phyloP scores from a whole-genome alignment of 768 basidiomycete genomes.

The Xanthoconium purpureum region DNA sequence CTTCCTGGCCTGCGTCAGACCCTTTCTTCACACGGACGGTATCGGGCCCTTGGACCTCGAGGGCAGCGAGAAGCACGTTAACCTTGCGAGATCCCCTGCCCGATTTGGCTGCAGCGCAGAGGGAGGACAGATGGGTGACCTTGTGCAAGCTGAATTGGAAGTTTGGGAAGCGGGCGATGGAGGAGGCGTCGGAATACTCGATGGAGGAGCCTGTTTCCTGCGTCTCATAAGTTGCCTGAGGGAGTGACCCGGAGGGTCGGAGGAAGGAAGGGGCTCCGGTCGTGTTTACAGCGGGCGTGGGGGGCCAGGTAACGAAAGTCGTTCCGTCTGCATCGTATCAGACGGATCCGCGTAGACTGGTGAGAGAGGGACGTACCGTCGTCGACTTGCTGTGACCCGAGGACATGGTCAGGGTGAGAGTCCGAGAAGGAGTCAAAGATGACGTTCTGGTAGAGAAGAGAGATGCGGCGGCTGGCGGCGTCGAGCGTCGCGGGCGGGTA shows the following conservation, averaged over 20 bases:
- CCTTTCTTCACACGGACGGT: conserved; percentile 66
- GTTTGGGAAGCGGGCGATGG: conserved; percentile 68
- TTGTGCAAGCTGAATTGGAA: conserved; percentile 71
- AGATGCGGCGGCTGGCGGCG: conserved; percentile 67
- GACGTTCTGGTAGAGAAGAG: conserved; percentile 64
- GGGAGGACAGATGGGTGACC: conserved; percentile 48
- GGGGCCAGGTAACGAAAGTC: conserved; percentile 58
- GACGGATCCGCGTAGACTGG: conserved; percentile 4
- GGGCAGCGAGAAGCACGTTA: conserved; percentile 57
- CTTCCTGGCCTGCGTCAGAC: conserved; percentile 63
- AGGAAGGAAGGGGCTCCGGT: conserved; percentile 26
- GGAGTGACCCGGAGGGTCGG: conserved; percentile 28
- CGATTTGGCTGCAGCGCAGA: conserved; percentile 30
- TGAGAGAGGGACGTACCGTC: conserved; percentile 18
- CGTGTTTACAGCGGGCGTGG: conserved; percentile 35
- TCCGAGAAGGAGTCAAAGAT: conserved; percentile 56
- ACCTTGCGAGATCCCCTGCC: conserved; percentile 47
- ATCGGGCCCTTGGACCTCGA: conserved; percentile 79
- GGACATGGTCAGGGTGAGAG: conserved; percentile 26
- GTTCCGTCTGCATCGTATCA: conserved; percentile 39
- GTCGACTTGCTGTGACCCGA: conserved; percentile 16
- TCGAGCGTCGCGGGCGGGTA: conserved; percentile 59
- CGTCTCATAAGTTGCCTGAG: conserved; percentile 34
- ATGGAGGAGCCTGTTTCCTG: conserved; percentile 47
- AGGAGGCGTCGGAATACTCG: conserved; percentile 63